phyloP scores from a whole-genome alignment of 2,329 filamentous ascomycete genomes.

The Fusarium neocosmosporiellum region DNA sequence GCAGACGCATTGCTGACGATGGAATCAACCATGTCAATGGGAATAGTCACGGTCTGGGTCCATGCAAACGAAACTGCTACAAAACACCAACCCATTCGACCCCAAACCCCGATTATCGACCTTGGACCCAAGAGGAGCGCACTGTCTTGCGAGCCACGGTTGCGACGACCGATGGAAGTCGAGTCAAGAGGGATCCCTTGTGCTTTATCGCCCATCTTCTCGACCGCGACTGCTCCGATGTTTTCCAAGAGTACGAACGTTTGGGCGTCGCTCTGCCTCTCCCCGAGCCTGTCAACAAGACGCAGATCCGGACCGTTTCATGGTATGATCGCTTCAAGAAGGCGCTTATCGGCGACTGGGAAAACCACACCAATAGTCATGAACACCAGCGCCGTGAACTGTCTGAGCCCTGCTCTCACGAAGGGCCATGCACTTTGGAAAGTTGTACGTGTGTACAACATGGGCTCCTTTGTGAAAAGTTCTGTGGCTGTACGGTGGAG shows the following conservation, averaged over 20 bases:
- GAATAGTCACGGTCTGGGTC: conserved; percentile 17
- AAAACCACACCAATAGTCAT: conserved; percentile 65
- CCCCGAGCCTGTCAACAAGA: conserved; percentile 42
- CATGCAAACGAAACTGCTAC: conserved; percentile 59
- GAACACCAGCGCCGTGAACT: conserved; percentile 67
- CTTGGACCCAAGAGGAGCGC: conserved; percentile 63
- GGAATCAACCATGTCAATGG: conserved; percentile 26
- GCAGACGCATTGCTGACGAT: conserved; percentile 29
- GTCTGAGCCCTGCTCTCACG: conserved; percentile 75
- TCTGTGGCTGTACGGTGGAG: conserved; percentile 72
- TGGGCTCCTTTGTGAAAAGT: conserved; percentile 77
- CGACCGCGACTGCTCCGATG: conserved; percentile 64
- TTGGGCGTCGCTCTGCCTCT: conserved; percentile 42
- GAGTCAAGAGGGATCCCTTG: conserved; percentile 55
- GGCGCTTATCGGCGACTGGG: conserved; percentile 64
- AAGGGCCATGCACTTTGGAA: conserved; percentile 70
- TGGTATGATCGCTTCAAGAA: conserved; percentile 70
- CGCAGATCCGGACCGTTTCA: conserved; percentile 57
- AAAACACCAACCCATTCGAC: conserved; percentile 37
- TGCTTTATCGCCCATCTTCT: conserved; percentile 64
- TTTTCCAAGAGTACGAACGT: conserved; percentile 50
- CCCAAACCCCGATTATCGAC: conserved; percentile 24
- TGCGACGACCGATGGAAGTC: conserved; percentile 55
- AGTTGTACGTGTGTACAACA: conserved; percentile 73
- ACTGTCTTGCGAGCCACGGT: conserved; percentile 61